Evolutionary conservation across 176 grass and related monocot genomes (phyloP), one percentile per base, ranked within the genome.

Genomic region (Urochloa ruziziensis): DNA sequence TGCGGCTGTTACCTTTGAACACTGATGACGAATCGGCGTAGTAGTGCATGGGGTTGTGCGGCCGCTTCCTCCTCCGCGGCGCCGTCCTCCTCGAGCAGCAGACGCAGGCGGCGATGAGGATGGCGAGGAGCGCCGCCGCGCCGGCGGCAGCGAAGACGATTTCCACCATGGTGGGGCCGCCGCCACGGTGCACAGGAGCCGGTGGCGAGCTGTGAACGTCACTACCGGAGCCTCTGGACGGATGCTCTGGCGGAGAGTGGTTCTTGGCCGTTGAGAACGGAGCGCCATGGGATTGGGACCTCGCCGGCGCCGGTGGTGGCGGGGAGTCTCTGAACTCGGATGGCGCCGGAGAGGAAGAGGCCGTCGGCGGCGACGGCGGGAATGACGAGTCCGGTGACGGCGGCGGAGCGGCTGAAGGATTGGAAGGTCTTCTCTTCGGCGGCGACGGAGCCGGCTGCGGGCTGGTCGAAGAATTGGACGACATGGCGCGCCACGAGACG

Each of bases 1-100:
- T n/a, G n/a, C n/a, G n/a, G n/a, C n/a, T n/a, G n/a, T 77, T 90
- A 96, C 91, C 91, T 91, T 84, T 84, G 81, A 57, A 37, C 19
- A 64, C 81, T 0, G 93, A 92, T 21, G 85, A 74, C 6, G 80
- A 80, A 24, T 97, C 89, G 0, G 82, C 89, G 76, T 88, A 89
- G 67, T 82, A 89, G 57, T 91, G 89, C 86, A 91, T 93, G 13
- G 79, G 58, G 21, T 83, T 89, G 47, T 78, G 94, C n/a, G 84
- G 89, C 78, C 85, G 88, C 75, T 76, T 88, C 77, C 83, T 57
- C 67, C 92, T 78, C 91, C 88, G 91, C 12, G 81, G 88, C 61
- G 87, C 82, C 32, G 77, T 85, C 88, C 56, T 81, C 70, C 88
- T 85, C 6, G 81, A 89, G 91, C 89, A 91, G 78, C 83, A 86